Base-by-base conservation (phyloP, 139 green algal genomes). In the Ettlia oleoabundans region DNA sequence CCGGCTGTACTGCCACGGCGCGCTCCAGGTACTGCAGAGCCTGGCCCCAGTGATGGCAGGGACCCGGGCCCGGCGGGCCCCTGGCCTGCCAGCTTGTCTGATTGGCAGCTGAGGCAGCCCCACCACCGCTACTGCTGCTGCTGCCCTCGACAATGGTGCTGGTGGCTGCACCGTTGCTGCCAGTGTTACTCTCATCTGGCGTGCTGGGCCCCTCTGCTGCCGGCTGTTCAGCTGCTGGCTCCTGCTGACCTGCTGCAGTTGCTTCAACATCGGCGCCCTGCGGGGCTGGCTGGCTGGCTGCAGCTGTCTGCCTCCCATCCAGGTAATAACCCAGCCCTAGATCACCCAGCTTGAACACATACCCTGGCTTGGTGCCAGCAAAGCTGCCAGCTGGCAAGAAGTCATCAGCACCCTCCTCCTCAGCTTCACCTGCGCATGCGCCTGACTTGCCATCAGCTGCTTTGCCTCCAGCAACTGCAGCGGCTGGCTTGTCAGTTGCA, bases 21-120 rank as follows among this genome's bases (percentile, higher is more conserved):
- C 83, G 63, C 52, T 96, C 91, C 19, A 96, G 86, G 67, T 95
- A 92, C 85, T 96, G 93, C 52, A 97, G 84, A 1, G 89, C 93
- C 78, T 96, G 93, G 28, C 86, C 86, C 86, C 89, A 93, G 80
- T 93, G 89, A 77, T 93, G 90, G 1, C 55, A 62, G 28, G 76
- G 76, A 5, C 63, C 76, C 1, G 58, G 58, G 1, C 35, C 21
- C 58, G 42, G 58, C 35, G 73, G 73, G 41, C 15, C 71, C 41
- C 35, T 35, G n/a, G n/a, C n/a, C n/a, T n/a, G n/a, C n/a, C n/a
- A n/a, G n/a, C n/a, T n/a, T n/a, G n/a, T n/a, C n/a, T n/a, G n/a
- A n/a, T n/a, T n/a, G n/a, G n/a, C n/a, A n/a, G n/a, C n/a, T n/a
- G n/a, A n/a, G n/a, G 41, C 65, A 30, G 24, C 40, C 2, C 13